Conservation (phyloP, 1,284 basidiomycete genomes). For the Ceratorhiza oryzae-sativae region DNA sequence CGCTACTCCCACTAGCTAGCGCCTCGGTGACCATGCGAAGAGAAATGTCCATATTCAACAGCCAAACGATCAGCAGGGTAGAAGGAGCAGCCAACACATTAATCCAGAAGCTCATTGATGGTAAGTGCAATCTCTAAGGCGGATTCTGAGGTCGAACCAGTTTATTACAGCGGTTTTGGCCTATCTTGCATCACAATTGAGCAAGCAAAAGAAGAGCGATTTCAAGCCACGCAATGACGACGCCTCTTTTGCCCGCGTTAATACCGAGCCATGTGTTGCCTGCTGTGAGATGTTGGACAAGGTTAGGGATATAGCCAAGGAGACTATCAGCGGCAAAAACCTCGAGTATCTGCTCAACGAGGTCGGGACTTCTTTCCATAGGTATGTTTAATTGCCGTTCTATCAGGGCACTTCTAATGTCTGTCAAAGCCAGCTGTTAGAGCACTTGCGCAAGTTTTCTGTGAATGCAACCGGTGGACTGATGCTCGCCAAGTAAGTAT, state of each 20-base stretch:
- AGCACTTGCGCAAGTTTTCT: slow-evolving; percentile 95
- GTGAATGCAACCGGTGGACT: slow-evolving; percentile 96
- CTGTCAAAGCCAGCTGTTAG: slow-evolving; percentile 76
- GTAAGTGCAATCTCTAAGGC: slow-evolving; percentile 54
- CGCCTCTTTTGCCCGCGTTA: slow-evolving; percentile 89
- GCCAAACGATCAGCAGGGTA: slow-evolving; percentile 84
- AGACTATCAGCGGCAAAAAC: slow-evolving; percentile 89
- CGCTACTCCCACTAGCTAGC: slow-evolving; percentile 86
- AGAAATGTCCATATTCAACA: slow-evolving; percentile 95
- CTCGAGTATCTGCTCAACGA: slow-evolving; percentile 91
- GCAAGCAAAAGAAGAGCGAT: slow-evolving; percentile 95
- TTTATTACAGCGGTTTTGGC: slow-evolving; percentile 60
- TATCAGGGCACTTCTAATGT: neutral
- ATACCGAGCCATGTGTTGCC: slow-evolving; percentile 92
- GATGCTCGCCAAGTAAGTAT: slow-evolving; percentile 92
- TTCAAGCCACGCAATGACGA: slow-evolving; percentile 98
- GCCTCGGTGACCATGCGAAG: slow-evolving; percentile 86
- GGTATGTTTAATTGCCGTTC: slow-evolving; percentile 54
- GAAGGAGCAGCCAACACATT: slow-evolving; percentile 88
- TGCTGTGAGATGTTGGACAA: slow-evolving; percentile 88
- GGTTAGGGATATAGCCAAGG: slow-evolving; percentile 75
- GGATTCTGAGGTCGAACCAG: slow-evolving; percentile 48
- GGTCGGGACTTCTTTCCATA: slow-evolving; percentile 93
- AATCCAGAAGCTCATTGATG: slow-evolving; percentile 84
- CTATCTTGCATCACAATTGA: slow-evolving; percentile 76